These are phyloP conservation scores for Stagonosporopsis rhizophila DNA, from an alignment of 2,329 filamentous ascomycete genomes.

Conservation along the genomic window DNA sequence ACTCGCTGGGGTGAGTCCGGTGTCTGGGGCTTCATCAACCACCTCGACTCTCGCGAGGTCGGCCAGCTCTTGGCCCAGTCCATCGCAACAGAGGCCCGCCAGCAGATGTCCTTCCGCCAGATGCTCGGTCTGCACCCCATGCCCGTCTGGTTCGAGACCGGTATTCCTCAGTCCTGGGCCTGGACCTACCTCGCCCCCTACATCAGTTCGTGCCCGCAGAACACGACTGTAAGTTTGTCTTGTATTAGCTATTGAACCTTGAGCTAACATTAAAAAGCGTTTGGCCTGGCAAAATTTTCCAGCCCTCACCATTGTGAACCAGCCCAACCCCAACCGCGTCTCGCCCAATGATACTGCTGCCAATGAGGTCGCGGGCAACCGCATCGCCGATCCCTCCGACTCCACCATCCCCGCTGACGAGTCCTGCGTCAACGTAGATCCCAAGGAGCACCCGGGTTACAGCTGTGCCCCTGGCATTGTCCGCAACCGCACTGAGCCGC, in stretches of 20 bases:
- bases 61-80: conserved; percentile 76
- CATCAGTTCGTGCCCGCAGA: conserved; percentile 75
- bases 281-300: conserved; percentile 88
- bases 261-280: conserved; percentile 46
- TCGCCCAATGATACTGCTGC: conserved; percentile 66
- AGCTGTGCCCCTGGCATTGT: conserved; percentile 70
- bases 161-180: conserved; percentile 82
- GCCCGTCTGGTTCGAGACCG: conserved; percentile 82
- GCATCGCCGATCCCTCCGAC: conserved; percentile 63
- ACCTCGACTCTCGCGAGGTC: conserved; percentile 77
- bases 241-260: not conserved
- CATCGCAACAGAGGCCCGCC: conserved; percentile 79
- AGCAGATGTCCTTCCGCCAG: conserved; percentile 85
- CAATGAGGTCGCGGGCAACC: conserved; percentile 70
- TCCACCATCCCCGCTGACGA: conserved; percentile 55
- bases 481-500: conserved; percentile 72
- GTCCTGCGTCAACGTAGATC: conserved; percentile 65
- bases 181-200: conserved; percentile 85
- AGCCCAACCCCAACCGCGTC: conserved; percentile 75
- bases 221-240: conserved; percentile 61
- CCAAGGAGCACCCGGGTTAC: conserved; percentile 60
- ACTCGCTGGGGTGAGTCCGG: conserved; percentile 81
- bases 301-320: conserved; percentile 72
- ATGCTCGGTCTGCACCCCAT: conserved; percentile 81
- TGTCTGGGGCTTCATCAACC: conserved; percentile 80